Conservation (phyloP, 805 yeast species). For the Candida chilensis region DNA sequence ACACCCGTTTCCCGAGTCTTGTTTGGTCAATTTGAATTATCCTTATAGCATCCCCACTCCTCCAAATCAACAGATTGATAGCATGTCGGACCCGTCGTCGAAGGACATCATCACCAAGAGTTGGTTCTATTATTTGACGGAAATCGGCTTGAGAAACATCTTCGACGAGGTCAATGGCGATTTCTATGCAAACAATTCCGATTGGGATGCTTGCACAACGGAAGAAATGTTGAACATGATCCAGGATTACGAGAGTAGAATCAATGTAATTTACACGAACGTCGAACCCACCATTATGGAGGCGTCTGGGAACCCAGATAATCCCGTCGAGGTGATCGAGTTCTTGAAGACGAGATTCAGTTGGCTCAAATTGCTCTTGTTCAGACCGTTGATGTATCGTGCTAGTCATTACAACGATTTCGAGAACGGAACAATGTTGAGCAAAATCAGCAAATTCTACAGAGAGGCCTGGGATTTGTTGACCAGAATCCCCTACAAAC, state of each 20-base stretch:
- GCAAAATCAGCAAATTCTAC: no score
- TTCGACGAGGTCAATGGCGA: constrained; percentile 24
- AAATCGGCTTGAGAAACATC: constrained; percentile 24
- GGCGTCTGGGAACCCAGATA: constrained; percentile 1
- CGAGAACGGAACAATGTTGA: no score
- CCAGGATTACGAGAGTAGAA: constrained; percentile 23
- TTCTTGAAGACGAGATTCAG: constrained; percentile 24
- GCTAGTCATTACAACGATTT: no score
- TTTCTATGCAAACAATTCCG: constrained; percentile 16
- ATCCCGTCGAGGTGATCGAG: constrained; percentile 25
- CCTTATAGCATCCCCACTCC: neutral
- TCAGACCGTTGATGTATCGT: constrained; percentile 23
- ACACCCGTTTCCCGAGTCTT: no score
- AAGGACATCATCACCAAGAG: constrained; percentile 8
- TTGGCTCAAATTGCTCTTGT: constrained; percentile 17
- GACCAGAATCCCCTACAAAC: no score
- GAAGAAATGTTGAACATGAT: no score
- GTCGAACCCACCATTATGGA: constrained; percentile 16
- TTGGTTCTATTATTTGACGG: constrained; percentile 27
- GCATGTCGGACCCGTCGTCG: neutral
- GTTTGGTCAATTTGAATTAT: no score
- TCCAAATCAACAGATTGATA: neutral
- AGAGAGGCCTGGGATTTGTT: no score
- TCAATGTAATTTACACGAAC: constrained; percentile 26
- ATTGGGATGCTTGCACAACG: constrained; percentile 9